Evolutionary conservation across 768 basidiomycete species (phyloP).

Genomic region (Exsudoporus frostii): DNA sequence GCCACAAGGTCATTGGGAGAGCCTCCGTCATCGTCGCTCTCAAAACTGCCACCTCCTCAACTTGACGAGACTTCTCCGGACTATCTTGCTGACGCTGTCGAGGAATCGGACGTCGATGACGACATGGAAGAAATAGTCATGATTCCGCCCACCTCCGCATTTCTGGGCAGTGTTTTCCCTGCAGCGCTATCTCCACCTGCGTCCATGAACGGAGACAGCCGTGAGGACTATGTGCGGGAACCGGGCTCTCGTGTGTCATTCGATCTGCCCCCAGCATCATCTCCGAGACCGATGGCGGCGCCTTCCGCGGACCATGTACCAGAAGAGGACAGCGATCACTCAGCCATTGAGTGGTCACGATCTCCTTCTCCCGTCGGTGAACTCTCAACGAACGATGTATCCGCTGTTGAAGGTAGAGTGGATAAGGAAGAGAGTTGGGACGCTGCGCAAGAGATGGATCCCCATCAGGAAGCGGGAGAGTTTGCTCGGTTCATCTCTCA

Average conservation of each 20-base stretch:
- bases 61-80: neutral
- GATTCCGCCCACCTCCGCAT: neutral
- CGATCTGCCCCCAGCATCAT: constrained; percentile 3
- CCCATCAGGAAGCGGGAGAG: constrained; percentile 76
- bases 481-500: constrained; percentile 92
- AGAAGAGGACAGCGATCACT: constrained; percentile 25
- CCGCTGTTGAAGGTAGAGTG: constrained; percentile 22
- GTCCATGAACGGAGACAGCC: constrained; percentile 14
- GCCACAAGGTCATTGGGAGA: constrained; percentile 3
- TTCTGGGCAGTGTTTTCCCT: neutral
- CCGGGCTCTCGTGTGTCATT: neutral
- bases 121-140: constrained; percentile 39
- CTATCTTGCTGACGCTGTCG: neutral
- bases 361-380: constrained; percentile 33
- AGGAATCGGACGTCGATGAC: constrained; percentile 28
- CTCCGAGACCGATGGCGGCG: constrained; percentile 11
- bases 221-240: constrained; percentile 2
- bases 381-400: neutral
- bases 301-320: neutral
- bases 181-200: constrained; percentile 13
- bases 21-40: constrained; percentile 3
- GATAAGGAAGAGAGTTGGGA: constrained; percentile 58
- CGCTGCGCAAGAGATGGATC: constrained; percentile 82
- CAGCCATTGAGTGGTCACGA: constrained; percentile 37
- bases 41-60: neutral